Evolutionary conservation across 148 eudicot genomes (phyloP).

Genomic region (Beta vulgaris): DNA sequence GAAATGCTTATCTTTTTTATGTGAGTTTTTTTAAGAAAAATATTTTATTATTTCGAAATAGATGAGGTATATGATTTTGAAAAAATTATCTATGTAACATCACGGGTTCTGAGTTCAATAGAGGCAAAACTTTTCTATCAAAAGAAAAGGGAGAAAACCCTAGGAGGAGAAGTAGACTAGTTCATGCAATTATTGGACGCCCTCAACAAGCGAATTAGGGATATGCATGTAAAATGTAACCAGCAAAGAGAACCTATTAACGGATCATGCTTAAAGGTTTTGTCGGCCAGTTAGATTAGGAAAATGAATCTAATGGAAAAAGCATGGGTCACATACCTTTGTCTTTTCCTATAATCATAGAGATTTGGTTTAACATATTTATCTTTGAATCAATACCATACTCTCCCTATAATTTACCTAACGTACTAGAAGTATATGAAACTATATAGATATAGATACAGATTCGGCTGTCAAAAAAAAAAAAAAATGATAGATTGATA

Average conservation of each 20-base stretch:
- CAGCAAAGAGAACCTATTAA: conserved; percentile 26
- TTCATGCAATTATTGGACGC: conserved; percentile 24
- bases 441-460: neutral
- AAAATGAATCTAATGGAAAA: conserved; percentile 9
- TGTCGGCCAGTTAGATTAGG: conserved; percentile 36
- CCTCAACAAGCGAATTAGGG: conserved; percentile 6
- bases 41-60: too few species aligned
- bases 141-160: conserved; percentile 5
- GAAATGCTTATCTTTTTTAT: too few species aligned
- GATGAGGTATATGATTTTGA: too few species aligned
- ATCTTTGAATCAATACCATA: conserved; percentile 32
- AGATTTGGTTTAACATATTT: conserved; percentile 25
- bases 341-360: conserved; percentile 23
- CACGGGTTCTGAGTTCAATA: too few species aligned
- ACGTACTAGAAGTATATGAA: too few species aligned
- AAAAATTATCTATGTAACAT: too few species aligned
- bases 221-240: conserved; percentile 21
- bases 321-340: conserved; percentile 16
- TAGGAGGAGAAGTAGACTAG: neutral
- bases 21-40: too few species aligned
- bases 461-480: neutral
- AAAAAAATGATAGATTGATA: too few species aligned
- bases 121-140: neutral
- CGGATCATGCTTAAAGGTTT: conserved; percentile 31
- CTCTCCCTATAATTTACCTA: conserved; percentile 16